These are phyloP conservation scores for Simplicillium sp. DNA, from an alignment of 2,329 filamentous ascomycete species.

Conservation along the genomic window DNA sequence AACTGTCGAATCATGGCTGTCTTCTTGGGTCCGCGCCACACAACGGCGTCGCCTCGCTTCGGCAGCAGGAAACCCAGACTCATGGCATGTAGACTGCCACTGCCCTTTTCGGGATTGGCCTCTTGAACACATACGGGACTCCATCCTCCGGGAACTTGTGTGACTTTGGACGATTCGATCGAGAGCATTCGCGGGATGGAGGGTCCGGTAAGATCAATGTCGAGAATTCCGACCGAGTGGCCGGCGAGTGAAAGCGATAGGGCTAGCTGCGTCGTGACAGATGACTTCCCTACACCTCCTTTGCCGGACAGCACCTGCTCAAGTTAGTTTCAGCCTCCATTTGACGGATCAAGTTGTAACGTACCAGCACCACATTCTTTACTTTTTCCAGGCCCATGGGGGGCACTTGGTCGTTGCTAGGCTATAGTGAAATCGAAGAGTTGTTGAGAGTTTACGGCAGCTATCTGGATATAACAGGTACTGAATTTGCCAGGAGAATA, in stretches of 20 bases:
- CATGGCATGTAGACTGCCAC: constrained; percentile 72
- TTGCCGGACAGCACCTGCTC: constrained; percentile 78
- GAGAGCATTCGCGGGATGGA: constrained; percentile 93
- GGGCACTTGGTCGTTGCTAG: constrained; percentile 11
- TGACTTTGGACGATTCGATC: constrained; percentile 81
- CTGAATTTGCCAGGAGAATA: too few relatives aligned
- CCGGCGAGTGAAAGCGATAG: constrained; percentile 79
- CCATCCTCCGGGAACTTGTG: constrained; percentile 87
- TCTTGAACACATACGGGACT: constrained; percentile 77
- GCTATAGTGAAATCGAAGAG: not conserved
- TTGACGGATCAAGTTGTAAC: too few relatives aligned
- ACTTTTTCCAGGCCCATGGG: constrained; percentile 41
- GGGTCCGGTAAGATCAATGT: constrained; percentile 91
- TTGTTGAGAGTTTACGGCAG: not conserved
- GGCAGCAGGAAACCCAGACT: constrained; percentile 85
- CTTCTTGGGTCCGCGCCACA: constrained; percentile 97
- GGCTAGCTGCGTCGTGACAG: constrained; percentile 91
- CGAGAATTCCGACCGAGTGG: constrained; percentile 85
- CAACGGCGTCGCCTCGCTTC: constrained; percentile 78
- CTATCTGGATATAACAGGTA: too few relatives aligned
- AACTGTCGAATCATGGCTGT: constrained; percentile 99
- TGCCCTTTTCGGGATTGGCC: constrained; percentile 35
- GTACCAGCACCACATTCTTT: constrained; percentile 68
- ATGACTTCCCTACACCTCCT: constrained; percentile 96
- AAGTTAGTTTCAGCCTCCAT: not conserved